Percentiles rank a stretch among this genome's conserved stretches.
Conservation (phyloP, 1,139 yeast genomes). For the Yamadazyma taylorii region DNA sequence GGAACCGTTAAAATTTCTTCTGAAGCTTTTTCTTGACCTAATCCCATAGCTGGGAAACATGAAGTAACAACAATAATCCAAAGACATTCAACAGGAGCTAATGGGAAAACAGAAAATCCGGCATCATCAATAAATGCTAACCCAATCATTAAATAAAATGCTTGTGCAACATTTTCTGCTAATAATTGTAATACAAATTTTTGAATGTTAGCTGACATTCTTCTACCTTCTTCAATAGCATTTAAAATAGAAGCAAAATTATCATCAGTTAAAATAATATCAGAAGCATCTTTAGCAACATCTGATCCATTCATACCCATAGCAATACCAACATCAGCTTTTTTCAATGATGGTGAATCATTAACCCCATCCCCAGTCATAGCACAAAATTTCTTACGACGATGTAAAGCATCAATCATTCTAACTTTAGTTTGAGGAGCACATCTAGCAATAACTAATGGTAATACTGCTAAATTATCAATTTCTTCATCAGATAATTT, state of each 20-base stretch:
- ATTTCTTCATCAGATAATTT: slow-evolving; percentile 59
- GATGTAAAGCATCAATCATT: slow-evolving; percentile 79
- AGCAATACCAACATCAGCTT: slow-evolving; percentile 83
- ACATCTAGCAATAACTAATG: slow-evolving; percentile 80
- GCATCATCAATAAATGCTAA: slow-evolving; percentile 63
- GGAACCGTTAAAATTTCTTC: slow-evolving; percentile 67
- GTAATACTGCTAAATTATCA: slow-evolving; percentile 68
- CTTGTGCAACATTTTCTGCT: slow-evolving; percentile 80
- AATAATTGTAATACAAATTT: slow-evolving; percentile 78
- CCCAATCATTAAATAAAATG: slow-evolving; percentile 68
- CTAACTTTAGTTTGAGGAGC: slow-evolving; percentile 85
- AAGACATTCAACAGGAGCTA: slow-evolving; percentile 76
- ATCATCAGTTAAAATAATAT: slow-evolving; percentile 72
- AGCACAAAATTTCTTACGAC: slow-evolving; percentile 69
- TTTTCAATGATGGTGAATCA: slow-evolving; percentile 78
- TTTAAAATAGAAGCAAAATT: slow-evolving; percentile 75
- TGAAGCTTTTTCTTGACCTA: slow-evolving; percentile 68
- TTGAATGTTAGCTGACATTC: slow-evolving; percentile 80
- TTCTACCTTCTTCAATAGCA: slow-evolving; percentile 80
- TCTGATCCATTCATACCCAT: slow-evolving; percentile 84
- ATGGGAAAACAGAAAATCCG: slow-evolving; percentile 69
- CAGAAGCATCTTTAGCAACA: slow-evolving; percentile 80
- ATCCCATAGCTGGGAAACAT: slow-evolving; percentile 87
- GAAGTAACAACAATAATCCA: slow-evolving; percentile 81
- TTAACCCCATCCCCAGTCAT: slow-evolving; percentile 92